Conservation (phyloP, 176 grass and related monocot species). For the Carex pumila region DNA sequence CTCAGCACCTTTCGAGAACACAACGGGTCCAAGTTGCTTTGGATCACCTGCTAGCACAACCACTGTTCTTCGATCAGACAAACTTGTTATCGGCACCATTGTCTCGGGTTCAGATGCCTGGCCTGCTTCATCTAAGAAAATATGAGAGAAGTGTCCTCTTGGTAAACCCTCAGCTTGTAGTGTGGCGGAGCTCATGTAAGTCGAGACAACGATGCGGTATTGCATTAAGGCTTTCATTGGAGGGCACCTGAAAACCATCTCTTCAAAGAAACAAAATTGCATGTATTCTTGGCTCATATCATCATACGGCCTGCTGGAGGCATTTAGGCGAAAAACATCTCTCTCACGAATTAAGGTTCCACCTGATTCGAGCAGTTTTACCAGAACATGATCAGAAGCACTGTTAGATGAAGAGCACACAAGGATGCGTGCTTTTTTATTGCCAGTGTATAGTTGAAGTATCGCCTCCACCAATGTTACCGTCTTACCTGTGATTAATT, state of each 20-base stretch:
- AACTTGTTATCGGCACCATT: slow-evolving; percentile 60
- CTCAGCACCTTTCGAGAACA: slow-evolving; percentile 62
- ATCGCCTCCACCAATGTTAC: slow-evolving; percentile 75
- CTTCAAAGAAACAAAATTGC: slow-evolving; percentile 79
- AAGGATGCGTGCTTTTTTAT: slow-evolving; percentile 52
- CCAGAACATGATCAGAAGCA: slow-evolving; percentile 82
- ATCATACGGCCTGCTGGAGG: slow-evolving; percentile 60
- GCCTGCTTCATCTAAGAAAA: slow-evolving; percentile 87
- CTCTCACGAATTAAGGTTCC: slow-evolving; percentile 35
- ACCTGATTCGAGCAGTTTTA: slow-evolving; percentile 44
- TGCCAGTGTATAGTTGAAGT: slow-evolving; percentile 61
- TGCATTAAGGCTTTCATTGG: slow-evolving; percentile 54
- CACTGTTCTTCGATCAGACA: slow-evolving; percentile 62
- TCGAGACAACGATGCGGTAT: slow-evolving; percentile 82
- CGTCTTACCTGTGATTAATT: slow-evolving; percentile 47
- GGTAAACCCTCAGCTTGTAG: slow-evolving; percentile 65
- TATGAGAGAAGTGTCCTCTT: slow-evolving; percentile 75
- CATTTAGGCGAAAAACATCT: slow-evolving; percentile 85
- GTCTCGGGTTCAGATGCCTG: slow-evolving; percentile 92
- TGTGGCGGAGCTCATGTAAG: slow-evolving; percentile 59
- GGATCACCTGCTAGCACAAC: slow-evolving; percentile 91
- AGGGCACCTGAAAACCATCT: slow-evolving; percentile 71
- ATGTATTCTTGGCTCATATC: slow-evolving; percentile 67
- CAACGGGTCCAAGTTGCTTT: slow-evolving; percentile 78
- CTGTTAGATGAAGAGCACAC: slow-evolving; percentile 89